Base-by-base conservation (phyloP, 2,329 filamentous ascomycete genomes). In the Aureobasidium sp. region DNA sequence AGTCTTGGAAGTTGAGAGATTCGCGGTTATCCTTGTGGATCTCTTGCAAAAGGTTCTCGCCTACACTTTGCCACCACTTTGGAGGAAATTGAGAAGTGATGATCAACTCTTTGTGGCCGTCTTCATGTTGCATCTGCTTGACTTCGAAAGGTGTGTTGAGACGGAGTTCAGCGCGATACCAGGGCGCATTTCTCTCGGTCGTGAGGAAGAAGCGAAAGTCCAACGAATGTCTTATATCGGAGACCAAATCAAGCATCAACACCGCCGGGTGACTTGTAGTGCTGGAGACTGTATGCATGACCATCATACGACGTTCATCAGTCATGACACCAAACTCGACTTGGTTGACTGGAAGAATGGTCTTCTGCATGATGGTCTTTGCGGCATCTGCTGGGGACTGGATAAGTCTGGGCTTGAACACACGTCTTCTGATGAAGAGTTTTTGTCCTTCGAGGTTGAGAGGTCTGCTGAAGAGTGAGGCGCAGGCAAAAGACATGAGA, bases 251-350 rank as follows among this genome's bases (percentile, higher is more conserved):
- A 45, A 66, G 45, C 45, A 62, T 51, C 45, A 69, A 31, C 1
- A 59, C 33, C 6, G 67, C 54, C 4, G 62, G 68, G 43, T 61
- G 48, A 27, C 20, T 5, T 1, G 18, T 6, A 15, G 29, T 20
- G 3, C 29, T 25, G 27, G 70, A 68, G 9, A 83, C 71, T 1
- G 81, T 84, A 61, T 85, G 85, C 83, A 93, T 87, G 11, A 82
- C 76, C 74, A 90, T 86, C 83, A 94, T 88, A 0, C 81, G 80
- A 3, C 78, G 79, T 6, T 86, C 83, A 1, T 83, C 77, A 1
- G 84, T 71, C 78, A 89, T 83, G 47, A 88, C 80, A 0, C 93
- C 92, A 70, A 94, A 91, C 23, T 88, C 84, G 2, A 94, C 72
- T 0, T 78, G 56, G 5, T 29, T 25, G 18, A 71, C 47, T 18